Percentiles rank a stretch among this genome's conserved stretches.
phyloP scores from a whole-genome alignment of 371 early-diverging fungal genomes.

The Mucor saturninus region DNA sequence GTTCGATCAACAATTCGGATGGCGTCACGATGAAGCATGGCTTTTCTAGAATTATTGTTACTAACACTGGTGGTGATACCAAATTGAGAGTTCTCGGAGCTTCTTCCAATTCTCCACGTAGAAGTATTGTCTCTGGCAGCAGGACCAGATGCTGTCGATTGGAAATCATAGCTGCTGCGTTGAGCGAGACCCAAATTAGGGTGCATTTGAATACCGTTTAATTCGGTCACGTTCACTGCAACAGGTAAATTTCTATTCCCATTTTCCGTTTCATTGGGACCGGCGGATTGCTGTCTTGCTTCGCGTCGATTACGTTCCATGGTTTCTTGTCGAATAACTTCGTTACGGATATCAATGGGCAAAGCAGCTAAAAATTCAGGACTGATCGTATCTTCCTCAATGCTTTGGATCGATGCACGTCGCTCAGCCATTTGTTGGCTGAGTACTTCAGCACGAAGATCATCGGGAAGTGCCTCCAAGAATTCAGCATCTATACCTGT shows the following conservation, averaged over 20 bases:
- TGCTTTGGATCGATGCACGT: constrained; percentile 20
- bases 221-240: constrained; percentile 42
- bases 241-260: background rate
- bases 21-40: constrained; percentile 56
- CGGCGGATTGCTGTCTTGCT: constrained; percentile 21
- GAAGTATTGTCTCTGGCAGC: constrained; percentile 1
- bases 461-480: constrained; percentile 94
- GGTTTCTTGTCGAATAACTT: constrained; percentile 71
- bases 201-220: constrained; percentile 1
- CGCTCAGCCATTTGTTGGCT: constrained; percentile 60
- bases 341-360: constrained; percentile 82
- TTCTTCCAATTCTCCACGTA: constrained; percentile 13
- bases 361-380: constrained; percentile 82
- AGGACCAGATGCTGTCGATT: background rate
- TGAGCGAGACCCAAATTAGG: constrained; percentile 6
- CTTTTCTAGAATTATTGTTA: constrained; percentile 2
- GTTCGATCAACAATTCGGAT: constrained; percentile 83
- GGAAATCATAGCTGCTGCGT: background rate
- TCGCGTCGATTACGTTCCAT: constrained; percentile 59
- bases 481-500: constrained; percentile 95
- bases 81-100: background rate
- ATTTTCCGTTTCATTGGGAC: constrained; percentile 27
- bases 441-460: constrained; percentile 91
- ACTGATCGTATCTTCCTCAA: constrained; percentile 60
- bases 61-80: background rate